Conservation (phyloP, 768 basidiomycete genomes). For the Amanita thiersii region DNA sequence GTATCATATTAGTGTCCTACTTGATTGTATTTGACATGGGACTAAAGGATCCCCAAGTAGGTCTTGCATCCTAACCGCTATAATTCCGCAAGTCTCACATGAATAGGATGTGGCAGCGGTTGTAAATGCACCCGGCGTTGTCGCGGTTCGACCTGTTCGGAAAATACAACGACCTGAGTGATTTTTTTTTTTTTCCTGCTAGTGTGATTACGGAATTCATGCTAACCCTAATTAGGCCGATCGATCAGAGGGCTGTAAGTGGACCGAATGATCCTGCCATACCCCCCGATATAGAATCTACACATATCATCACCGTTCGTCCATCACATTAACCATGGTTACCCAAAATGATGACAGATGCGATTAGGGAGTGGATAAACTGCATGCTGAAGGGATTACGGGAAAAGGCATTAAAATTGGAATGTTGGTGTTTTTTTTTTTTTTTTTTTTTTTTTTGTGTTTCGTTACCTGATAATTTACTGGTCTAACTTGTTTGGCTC, state of each 20-base stretch:
- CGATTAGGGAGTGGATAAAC: constrained; percentile 49
- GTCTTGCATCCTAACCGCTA: background rate
- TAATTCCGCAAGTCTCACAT: background rate
- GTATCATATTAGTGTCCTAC: constrained; percentile 11
- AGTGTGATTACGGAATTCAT: background rate
- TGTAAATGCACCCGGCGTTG: constrained; percentile 39
- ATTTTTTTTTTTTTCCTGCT: constrained; percentile 4
- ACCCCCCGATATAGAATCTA: constrained; percentile 38
- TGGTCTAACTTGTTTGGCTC: background rate
- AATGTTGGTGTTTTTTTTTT: constrained; percentile 30
- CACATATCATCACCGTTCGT: constrained; percentile 46
- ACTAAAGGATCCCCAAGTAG: constrained; percentile 20
- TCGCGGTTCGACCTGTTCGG: constrained; percentile 48
- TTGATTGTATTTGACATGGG: background rate
- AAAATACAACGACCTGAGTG: constrained; percentile 35
- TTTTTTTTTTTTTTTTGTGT: background rate
- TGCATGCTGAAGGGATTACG: constrained; percentile 53
- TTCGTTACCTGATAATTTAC: background rate
- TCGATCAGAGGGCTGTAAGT: constrained; percentile 31
- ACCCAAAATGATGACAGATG: background rate
- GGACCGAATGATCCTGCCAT: constrained; percentile 31
- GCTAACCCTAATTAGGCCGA: constrained; percentile 28
- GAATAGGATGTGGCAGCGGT: constrained; percentile 40
- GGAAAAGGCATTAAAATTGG: constrained; percentile 64
- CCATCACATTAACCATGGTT: background rate